Evolutionary conservation across 192 early-diverging fungal genomes (phyloP).

Genomic region (Pilaira anomala): DNA sequence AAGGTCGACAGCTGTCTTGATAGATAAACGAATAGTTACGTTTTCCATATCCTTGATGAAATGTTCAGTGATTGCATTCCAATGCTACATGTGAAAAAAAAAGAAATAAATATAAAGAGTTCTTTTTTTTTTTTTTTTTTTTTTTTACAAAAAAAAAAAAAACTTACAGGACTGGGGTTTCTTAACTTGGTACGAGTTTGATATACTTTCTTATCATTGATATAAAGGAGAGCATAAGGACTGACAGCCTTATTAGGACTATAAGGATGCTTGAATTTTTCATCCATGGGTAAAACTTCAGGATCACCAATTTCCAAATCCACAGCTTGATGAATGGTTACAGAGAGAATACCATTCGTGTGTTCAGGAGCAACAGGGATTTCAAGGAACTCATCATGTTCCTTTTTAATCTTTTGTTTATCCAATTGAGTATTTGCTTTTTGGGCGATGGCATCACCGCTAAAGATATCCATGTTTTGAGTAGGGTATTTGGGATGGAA

Average conservation of each 20-base stretch:
- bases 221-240: slow-evolving; percentile 29
- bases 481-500: slow-evolving; percentile 35
- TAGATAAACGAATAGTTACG: slow-evolving; percentile 21
- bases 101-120: not conserved
- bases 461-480: slow-evolving; percentile 14
- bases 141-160: too few relatives aligned
- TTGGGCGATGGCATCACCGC: not conserved
- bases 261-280: slow-evolving; percentile 31
- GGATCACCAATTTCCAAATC: slow-evolving; percentile 33
- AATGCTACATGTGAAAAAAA: slow-evolving; percentile 11
- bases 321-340: slow-evolving; percentile 23
- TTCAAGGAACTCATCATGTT: not conserved
- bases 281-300: slow-evolving; percentile 13
- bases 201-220: slow-evolving; percentile 29
- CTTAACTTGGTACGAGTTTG: slow-evolving; percentile 22
- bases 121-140: not conserved
- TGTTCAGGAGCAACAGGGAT: not conserved
- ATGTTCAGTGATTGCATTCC: slow-evolving; percentile 32
- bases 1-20: slow-evolving; percentile 25
- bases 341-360: slow-evolving; percentile 22
- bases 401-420: slow-evolving; percentile 1
- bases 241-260: slow-evolving; percentile 12
- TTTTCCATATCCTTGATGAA: slow-evolving; percentile 23
- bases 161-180: slow-evolving; percentile 30
- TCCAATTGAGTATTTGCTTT: not conserved